Conservation (phyloP, 2,329 filamentous ascomycete genomes). For the Grosmannia huntii region DNA sequence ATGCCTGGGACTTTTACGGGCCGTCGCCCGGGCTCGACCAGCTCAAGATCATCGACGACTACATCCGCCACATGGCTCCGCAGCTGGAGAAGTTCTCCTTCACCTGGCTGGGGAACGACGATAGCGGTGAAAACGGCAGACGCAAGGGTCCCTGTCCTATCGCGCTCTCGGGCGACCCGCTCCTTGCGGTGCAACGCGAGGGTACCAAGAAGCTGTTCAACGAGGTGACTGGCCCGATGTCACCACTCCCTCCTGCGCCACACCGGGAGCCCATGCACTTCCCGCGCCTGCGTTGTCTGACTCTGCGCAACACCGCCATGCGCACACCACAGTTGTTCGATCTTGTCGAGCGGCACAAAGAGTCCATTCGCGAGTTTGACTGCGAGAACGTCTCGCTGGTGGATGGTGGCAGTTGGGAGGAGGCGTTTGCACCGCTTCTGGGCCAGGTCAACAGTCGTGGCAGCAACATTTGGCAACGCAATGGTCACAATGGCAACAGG, state of each 20-base stretch:
- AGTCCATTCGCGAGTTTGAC: constrained; percentile 62
- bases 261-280: constrained; percentile 47
- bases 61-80: constrained; percentile 56
- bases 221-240: constrained; percentile 53
- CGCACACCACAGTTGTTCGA: constrained; percentile 56
- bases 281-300: constrained; percentile 52
- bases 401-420: constrained; percentile 62
- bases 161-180: constrained; percentile 54
- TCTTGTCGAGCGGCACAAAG: constrained; percentile 54
- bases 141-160: constrained; percentile 61
- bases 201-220: constrained; percentile 46
- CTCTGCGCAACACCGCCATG: constrained; percentile 60
- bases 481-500: constrained; percentile 13
- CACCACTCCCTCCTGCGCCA: constrained; percentile 41
- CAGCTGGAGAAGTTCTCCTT: constrained; percentile 61
- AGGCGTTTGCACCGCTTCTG: constrained; percentile 63
- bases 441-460: constrained; percentile 27
- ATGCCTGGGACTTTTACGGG: constrained; percentile 53
- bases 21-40: constrained; percentile 52
- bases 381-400: constrained; percentile 64
- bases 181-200: constrained; percentile 47
- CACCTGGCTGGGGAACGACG: constrained; percentile 43
- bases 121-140: background rate
- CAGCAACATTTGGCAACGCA: constrained; percentile 28
- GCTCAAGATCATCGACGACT: constrained; percentile 69